phyloP scores from a whole-genome alignment of 2,329 filamentous ascomycete genomes.

The Aciculosporium take region DNA sequence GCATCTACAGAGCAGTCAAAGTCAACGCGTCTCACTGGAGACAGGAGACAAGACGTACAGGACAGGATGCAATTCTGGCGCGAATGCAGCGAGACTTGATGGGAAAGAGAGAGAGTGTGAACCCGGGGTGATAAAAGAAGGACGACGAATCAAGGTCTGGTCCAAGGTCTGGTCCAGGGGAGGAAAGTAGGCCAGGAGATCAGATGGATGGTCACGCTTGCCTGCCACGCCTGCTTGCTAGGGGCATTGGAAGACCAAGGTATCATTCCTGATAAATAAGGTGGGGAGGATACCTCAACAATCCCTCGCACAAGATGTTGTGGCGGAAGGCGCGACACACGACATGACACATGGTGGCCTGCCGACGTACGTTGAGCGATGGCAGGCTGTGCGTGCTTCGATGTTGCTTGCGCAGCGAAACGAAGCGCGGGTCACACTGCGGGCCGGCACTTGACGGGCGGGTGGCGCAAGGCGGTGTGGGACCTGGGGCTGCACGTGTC shows the following conservation, averaged over 20 bases:
- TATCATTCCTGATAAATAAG: background rate
- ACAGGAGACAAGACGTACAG: background rate
- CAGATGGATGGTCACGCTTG: background rate
- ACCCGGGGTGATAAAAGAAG: background rate
- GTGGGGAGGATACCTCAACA: background rate
- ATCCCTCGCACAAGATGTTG: background rate
- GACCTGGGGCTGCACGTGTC: background rate
- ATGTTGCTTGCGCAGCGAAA: background rate
- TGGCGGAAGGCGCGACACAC: background rate
- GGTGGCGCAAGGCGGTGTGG: conserved; percentile 2
- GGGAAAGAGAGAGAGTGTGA: background rate
- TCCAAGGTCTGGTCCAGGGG: background rate
- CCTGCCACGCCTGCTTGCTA: background rate
- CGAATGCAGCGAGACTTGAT: background rate
- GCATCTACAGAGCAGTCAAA: background rate
- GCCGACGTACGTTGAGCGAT: background rate
- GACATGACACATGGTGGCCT: background rate
- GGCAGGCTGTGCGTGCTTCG: background rate
- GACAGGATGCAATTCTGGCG: background rate
- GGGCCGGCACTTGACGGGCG: background rate
- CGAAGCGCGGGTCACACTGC: background rate
- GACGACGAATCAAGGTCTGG: background rate
- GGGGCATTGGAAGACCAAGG: background rate
- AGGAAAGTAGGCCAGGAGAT: background rate
- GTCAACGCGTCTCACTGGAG: background rate